Conservation (phyloP, 345 rosid species). For the Pugionium cornutum region DNA sequence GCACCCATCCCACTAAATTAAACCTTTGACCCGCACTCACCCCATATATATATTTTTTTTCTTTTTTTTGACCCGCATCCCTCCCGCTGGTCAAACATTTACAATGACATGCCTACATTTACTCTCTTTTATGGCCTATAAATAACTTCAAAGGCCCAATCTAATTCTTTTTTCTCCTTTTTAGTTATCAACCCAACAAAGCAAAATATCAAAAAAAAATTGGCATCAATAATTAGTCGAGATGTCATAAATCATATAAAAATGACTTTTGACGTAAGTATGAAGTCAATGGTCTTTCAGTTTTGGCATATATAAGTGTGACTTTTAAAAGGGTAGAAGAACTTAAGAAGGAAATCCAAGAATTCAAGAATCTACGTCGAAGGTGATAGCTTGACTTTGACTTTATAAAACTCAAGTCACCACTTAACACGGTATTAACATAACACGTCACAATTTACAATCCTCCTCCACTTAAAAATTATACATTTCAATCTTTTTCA, state of each 20-base stretch:
- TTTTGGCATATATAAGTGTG: conserved; percentile 25
- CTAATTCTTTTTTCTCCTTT: neutral
- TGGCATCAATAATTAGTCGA: too few relatives aligned
- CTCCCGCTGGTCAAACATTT: too few relatives aligned
- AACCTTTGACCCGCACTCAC: too few relatives aligned
- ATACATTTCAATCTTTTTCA: too few relatives aligned
- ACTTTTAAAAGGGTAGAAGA: conserved; percentile 6
- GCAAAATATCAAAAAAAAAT: too few relatives aligned
- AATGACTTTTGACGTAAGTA: neutral
- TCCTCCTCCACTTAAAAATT: too few relatives aligned
- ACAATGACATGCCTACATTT: too few relatives aligned
- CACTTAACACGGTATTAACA: neutral
- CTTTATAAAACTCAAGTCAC: neutral
- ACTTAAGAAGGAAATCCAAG: conserved; percentile 2
- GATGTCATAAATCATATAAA: neutral
- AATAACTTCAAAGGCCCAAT: neutral
- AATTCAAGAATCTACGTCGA: conserved; percentile 23
- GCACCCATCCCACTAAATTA: too few relatives aligned
- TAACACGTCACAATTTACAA: neutral
- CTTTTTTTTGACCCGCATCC: too few relatives aligned
- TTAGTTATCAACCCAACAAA: neutral
- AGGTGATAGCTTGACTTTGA: conserved; percentile 31
- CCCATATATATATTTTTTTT: too few relatives aligned
- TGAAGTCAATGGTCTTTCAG: conserved; percentile 34
- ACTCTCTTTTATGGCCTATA: neutral